Base-by-base conservation (phyloP, 345 rosid genomes). In the Euclidium syriacum region DNA sequence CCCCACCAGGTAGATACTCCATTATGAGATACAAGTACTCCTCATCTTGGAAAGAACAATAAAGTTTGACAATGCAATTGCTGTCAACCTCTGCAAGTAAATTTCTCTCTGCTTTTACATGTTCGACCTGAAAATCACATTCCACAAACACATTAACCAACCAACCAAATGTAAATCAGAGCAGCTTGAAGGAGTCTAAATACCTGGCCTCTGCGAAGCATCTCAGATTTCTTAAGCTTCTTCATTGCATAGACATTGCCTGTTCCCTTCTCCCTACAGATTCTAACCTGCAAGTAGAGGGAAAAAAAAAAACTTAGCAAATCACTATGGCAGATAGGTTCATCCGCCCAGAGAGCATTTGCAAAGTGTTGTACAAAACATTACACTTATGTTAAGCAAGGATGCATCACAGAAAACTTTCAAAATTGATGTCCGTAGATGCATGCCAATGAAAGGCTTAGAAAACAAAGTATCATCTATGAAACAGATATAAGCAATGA, bases 1-100 rank as follows among this genome's bases (percentile, higher is more conserved):
- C 99, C 57, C 99, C 99, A 52, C 99, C 99, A 70, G 99, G 97
- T 71, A 94, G 75, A 81, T 94, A 94, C 76, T 94, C 99, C 99
- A 94, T 94, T 41, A 94, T 84, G 27, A 94, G 91, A 71, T 94
- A 94, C 32, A 94, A 76, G 57, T 65, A 94, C 63, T 90, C 99
- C 5, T 92, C 98, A 68, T 92, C 98, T 79, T 92, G 98, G 61
- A 92, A 92, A 64, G 98, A 92, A 68, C 96, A 92, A 79, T 92
- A 92, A 56, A 92, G 70, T 54, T 87, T 92, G 44, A 92, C 98
- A 36, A 92, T 92, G 75, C 98, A 92, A 73, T 89, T 92, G 65
- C 98, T 92, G 62, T 92, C 98, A 73, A 92, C 98, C 78, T 94
- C 99, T 15, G 99, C 97, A 58, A 94, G 97, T 65, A 94, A 77